A percentile compares a stretch with the other conserved stretches of the same genome.
These are phyloP conservation scores for Amanita jacksonii DNA, from an alignment of 768 basidiomycete species.

Conservation along the genomic window DNA sequence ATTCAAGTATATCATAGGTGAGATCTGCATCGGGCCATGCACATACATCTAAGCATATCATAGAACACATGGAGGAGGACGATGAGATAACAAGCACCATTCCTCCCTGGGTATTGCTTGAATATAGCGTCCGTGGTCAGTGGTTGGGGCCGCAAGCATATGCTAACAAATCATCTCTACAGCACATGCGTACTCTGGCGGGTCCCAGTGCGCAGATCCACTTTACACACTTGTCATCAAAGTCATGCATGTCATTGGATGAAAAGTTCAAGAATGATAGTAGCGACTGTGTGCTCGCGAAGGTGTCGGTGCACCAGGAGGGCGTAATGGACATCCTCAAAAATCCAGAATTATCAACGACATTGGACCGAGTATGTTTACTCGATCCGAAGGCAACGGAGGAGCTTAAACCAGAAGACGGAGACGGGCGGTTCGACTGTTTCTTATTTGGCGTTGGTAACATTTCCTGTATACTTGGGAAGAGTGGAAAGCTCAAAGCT, in stretches of 20 bases:
- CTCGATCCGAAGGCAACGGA: conserved; percentile 85
- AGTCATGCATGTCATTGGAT: conserved; percentile 49
- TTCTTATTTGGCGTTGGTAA: conserved; percentile 81
- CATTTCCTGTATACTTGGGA: conserved; percentile 6
- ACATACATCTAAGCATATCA: background rate
- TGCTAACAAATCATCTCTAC: conserved; percentile 4
- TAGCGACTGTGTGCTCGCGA: too few relatives aligned
- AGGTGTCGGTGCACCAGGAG: conserved; percentile 36
- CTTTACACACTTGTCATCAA: conserved; percentile 81
- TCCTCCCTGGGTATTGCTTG: conserved; percentile 87
- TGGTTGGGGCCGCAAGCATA: background rate
- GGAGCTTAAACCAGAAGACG: conserved; percentile 67
- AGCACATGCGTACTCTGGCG: conserved; percentile 83
- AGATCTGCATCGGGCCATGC: background rate
- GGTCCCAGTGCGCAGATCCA: conserved; percentile 54
- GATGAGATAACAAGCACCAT: conserved; percentile 61
- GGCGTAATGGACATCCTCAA: conserved; percentile 57
- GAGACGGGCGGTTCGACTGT: conserved; percentile 65
- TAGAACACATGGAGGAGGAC: conserved; percentile 96
- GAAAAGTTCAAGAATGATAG: conserved; percentile 6
- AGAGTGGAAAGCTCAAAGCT: background rate
- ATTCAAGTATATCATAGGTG: conserved; percentile 7
- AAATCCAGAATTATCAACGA: conserved; percentile 16
- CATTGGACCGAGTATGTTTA: conserved; percentile 66
- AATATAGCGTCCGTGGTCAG: conserved; percentile 58